Evolutionary conservation across 441 rosid species (phyloP), one percentile per base, ranked within the genome.

Genomic region (Mallotus japonicus): DNA sequence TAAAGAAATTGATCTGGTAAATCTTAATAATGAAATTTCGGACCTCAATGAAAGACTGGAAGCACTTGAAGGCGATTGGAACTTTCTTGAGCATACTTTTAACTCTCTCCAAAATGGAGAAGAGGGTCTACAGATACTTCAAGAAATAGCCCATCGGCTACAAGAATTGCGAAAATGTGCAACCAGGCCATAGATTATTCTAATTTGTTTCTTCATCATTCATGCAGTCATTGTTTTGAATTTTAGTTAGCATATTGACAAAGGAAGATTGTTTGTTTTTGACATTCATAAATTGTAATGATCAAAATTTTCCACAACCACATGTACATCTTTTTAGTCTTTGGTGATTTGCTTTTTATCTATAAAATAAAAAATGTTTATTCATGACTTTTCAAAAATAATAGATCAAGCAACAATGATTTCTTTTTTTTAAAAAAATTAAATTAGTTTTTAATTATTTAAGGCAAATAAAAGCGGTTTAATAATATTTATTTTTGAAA

Each of bases 1-100:
- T n/a, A 22, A 63, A 32, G 73, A 68, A 44, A 62, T 56, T 69
- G 73, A 79, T 77, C 64, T 81, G 75, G 77, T 71, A 49, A 62
- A 78, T 57, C 73, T 86, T 34, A 77, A 74, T 81, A 82, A 75
- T 40, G 90, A 87, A 80, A 73, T 86, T 61, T 70, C 82, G 49
- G 76, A 80, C 76, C 79, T 86, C 61, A 76, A 81, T 71, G 87
- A 81, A 69, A 81, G 86, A 75, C 72, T 88, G 76, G 89, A 87
- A 75, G 73, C 87, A 58, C 89, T 87, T 20, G 85, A 86, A 84
- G 61, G 78, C 55, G 85, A 88, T 67, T 74, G 76, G 77, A 74
- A 72, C 62, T 73, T 86, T 72, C 75, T 86, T 11, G 83, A 79
- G 78, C 83, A 73, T 71, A 72, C 85, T 50, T 64, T 83, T 67